phyloP scores from a whole-genome alignment of 192 early-diverging fungal genomes.

The Coemansia interrupta region DNA sequence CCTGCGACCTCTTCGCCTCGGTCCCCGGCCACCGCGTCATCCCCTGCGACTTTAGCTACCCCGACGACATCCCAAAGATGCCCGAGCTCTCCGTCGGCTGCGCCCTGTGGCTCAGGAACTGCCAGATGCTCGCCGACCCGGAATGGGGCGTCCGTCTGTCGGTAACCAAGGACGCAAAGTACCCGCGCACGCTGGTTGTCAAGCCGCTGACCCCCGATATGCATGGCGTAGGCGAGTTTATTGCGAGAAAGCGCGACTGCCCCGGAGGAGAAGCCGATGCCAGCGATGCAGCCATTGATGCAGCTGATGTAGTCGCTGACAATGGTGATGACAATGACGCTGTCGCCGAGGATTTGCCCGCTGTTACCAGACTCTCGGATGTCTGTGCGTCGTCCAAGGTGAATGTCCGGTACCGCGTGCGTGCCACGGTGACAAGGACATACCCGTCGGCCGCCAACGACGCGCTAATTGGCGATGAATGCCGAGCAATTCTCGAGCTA shows the following conservation, averaged over 20 bases:
- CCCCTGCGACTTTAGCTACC: not conserved
- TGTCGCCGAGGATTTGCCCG: no score
- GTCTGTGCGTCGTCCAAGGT: no score
- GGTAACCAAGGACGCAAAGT: not conserved
- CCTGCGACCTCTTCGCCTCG: not conserved
- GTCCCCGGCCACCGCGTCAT: not conserved
- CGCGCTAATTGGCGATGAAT: no score
- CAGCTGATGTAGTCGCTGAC: no score
- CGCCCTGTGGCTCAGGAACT: not conserved
- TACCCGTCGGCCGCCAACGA: no score
- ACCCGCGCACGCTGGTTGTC: not conserved
- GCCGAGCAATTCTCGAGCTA: no score
- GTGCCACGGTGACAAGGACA: no score
- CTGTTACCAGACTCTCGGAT: no score
- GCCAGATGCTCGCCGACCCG: not conserved
- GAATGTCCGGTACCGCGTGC: no score
- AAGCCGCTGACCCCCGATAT: not conserved
- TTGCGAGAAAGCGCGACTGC: not conserved
- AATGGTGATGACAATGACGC: no score
- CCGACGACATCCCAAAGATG: not conserved
- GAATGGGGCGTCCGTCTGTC: not conserved
- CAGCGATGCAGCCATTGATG: no score
- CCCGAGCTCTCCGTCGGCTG: not conserved
- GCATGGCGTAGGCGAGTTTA: not conserved
- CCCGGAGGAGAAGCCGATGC: no score